phyloP scores from a whole-genome alignment of 164 flowering plant species.

The Brasenia schreberi region DNA sequence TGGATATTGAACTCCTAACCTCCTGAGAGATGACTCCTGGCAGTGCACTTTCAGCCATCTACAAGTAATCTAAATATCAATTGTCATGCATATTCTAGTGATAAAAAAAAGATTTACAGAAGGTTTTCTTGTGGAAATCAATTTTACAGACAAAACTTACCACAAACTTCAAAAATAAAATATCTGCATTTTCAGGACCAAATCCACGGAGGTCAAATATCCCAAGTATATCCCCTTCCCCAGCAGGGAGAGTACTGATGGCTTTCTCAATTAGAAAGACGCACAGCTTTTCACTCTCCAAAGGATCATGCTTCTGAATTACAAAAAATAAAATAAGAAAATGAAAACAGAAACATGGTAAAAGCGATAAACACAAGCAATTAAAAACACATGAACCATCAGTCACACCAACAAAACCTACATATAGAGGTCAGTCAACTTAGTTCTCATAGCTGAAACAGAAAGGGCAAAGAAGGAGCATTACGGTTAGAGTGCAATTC shows the following conservation, averaged over 20 bases:
- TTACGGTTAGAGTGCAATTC: no score
- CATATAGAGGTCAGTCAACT: no score
- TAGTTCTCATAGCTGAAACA: no score
- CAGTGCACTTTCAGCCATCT: no score
- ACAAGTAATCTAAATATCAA: no score
- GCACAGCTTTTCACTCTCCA: constrained; percentile 66
- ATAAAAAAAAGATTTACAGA: not conserved
- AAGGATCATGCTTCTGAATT: constrained; percentile 40
- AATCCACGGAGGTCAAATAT: constrained; percentile 76
- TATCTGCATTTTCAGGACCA: constrained; percentile 57
- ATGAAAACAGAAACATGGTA: not conserved
- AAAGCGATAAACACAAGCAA: not conserved
- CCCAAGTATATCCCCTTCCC: constrained; percentile 61
- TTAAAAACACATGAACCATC: no score
- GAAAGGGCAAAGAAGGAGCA: no score
- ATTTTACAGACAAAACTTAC: constrained; percentile 23
- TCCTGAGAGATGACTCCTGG: no score
- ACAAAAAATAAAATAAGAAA: constrained; percentile 1
- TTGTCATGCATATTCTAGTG: no score
- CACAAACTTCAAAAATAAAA: constrained; percentile 65
- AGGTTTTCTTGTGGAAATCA: not conserved
- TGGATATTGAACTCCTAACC: no score
- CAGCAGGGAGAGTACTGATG: constrained; percentile 55
- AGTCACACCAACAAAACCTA: no score
- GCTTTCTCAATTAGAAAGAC: constrained; percentile 75